Evolutionary conservation across 129 eudicot species (phyloP).

Genomic region (Oenanthe sinensis): DNA sequence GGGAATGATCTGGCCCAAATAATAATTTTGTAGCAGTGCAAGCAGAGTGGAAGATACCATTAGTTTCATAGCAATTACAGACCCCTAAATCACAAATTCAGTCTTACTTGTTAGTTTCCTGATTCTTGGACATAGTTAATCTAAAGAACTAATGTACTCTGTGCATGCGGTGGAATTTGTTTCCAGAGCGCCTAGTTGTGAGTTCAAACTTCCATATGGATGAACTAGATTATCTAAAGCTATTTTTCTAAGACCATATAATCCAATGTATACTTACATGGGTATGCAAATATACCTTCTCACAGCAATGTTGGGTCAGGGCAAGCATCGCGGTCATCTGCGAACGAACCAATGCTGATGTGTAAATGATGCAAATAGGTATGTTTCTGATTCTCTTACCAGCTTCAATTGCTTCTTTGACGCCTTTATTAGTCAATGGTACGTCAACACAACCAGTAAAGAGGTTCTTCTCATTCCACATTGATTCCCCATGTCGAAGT

Average conservation of each 20-base stretch:
- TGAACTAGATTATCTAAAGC: not conserved
- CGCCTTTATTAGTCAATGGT: conserved; percentile 76
- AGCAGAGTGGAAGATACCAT: not conserved
- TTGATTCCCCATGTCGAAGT: conserved; percentile 80
- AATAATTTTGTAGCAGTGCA: too few relatives aligned
- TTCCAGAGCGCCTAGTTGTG: not conserved
- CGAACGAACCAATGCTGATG: conserved; percentile 69
- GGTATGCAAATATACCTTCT: conserved; percentile 38
- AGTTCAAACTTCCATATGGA: not conserved
- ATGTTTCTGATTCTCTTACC: conserved; percentile 57
- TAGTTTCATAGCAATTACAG: not conserved
- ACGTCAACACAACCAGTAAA: conserved; percentile 91
- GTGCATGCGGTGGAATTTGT: not conserved
- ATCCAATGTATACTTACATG: not conserved
- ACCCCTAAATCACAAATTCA: not conserved
- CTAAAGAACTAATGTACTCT: not conserved
- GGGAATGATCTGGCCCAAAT: too few relatives aligned
- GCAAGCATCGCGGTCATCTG: conserved; percentile 95
- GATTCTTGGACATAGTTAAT: not conserved
- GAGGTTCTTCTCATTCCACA: conserved; percentile 90
- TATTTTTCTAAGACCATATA: not conserved
- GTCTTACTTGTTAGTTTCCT: not conserved
- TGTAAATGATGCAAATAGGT: conserved; percentile 70
- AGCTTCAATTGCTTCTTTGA: conserved; percentile 76
- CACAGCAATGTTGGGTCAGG: conserved; percentile 71